A percentile compares a stretch with the other conserved stretches of the same genome.
phyloP scores from a whole-genome alignment of 306 rosid genomes.

The Sicyos edulis region DNA sequence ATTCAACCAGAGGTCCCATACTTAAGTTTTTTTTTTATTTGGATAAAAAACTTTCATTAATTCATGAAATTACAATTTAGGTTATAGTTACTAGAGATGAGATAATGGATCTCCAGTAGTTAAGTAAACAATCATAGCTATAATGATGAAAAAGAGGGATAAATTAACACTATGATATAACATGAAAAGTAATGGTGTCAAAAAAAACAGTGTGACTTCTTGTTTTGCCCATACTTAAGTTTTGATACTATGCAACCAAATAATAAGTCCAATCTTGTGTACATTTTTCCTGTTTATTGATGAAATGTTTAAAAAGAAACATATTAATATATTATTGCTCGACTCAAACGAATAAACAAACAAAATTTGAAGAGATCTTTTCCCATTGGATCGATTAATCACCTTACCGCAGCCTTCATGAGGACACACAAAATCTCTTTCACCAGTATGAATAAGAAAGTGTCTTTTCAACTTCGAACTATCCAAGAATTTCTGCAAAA shows the following conservation, averaged over 20 bases:
- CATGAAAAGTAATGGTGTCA: too few species aligned
- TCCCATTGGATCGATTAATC: conserved; percentile 32
- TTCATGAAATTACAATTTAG: too few species aligned
- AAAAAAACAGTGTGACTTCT: too few species aligned
- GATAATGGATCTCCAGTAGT: too few species aligned
- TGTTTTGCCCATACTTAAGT: conserved; percentile 2
- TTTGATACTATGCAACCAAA: not conserved
- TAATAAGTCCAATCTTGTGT: not conserved
- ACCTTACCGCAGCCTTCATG: conserved; percentile 99
- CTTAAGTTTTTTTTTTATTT: too few species aligned
- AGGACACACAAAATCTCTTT: conserved; percentile 85
- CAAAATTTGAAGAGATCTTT: conserved; percentile 10
- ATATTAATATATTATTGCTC: too few species aligned
- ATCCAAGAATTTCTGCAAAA: conserved; percentile 89
- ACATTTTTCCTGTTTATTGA: not conserved
- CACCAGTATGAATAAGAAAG: conserved; percentile 91
- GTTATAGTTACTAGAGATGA: too few species aligned
- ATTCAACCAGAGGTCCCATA: not conserved
- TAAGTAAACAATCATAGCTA: too few species aligned
- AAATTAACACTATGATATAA: too few species aligned
- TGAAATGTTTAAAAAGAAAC: not conserved
- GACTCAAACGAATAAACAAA: not conserved
- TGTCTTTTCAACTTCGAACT: conserved; percentile 97
- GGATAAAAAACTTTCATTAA: too few species aligned
- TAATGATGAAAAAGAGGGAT: too few species aligned